Percentiles rank a stretch among this genome's conserved stretches.
Conservation (phyloP, 768 basidiomycete genomes). For the Obba rivulosa region DNA sequence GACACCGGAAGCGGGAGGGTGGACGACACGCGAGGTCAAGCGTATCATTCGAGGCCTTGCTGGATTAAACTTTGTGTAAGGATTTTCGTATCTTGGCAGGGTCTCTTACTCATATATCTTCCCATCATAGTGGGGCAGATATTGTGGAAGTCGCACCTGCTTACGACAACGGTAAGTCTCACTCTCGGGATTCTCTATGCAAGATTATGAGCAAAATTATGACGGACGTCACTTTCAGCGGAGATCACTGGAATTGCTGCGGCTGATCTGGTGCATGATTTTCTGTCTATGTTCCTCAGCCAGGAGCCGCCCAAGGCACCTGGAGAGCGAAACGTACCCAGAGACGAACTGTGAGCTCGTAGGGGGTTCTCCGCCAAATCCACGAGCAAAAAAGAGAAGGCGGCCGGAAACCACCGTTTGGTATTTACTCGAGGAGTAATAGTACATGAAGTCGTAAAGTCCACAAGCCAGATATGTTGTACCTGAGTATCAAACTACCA, state of each 20-base stretch:
- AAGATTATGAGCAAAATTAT: not conserved
- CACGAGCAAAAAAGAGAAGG: too few species aligned
- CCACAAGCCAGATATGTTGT: too few species aligned
- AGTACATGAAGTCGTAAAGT: too few species aligned
- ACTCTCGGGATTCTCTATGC: not conserved
- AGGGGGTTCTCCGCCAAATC: too few species aligned
- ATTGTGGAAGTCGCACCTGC: constrained; percentile 72
- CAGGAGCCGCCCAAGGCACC: constrained; percentile 32
- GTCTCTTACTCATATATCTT: not conserved
- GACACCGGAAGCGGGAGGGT: constrained; percentile 81
- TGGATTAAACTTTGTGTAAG: constrained; percentile 77
- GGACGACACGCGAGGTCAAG: constrained; percentile 80
- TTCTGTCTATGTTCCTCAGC: constrained; percentile 54
- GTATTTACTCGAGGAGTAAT: too few species aligned
- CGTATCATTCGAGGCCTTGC: constrained; percentile 74
- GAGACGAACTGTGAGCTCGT: constrained; percentile 16
- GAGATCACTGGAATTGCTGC: constrained; percentile 67
- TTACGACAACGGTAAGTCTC: constrained; percentile 58
- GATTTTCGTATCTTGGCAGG: not conserved
- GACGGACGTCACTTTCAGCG: constrained; percentile 33
- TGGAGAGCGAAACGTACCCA: constrained; percentile 6
- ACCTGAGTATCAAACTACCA: too few species aligned
- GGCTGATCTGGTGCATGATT: constrained; percentile 65
- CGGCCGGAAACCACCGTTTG: too few species aligned
- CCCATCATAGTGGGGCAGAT: constrained; percentile 51